Evolutionary conservation across 164 flowering plant genomes (phyloP).

Genomic region (Cinnamomum chago): DNA sequence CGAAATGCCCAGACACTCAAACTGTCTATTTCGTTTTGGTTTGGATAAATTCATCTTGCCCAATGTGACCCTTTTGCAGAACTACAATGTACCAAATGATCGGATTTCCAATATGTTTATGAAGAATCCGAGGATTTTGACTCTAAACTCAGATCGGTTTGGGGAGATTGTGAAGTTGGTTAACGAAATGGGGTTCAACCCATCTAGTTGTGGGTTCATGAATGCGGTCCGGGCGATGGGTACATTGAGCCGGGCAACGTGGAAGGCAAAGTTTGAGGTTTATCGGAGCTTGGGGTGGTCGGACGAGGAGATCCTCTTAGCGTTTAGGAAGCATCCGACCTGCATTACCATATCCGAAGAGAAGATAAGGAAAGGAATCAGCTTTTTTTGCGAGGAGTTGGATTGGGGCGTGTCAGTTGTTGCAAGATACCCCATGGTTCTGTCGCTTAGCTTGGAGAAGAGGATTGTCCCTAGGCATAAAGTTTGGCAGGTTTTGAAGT

Average conservation of each 20-base stretch:
- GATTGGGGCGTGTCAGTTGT: constrained; percentile 2
- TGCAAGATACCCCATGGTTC: neutral
- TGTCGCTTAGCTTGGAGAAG: constrained; percentile 12
- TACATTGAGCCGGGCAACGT: neutral
- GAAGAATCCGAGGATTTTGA: neutral
- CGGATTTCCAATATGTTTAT: constrained; percentile 1
- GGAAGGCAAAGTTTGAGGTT: constrained; percentile 8
- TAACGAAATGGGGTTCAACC: constrained; percentile 9
- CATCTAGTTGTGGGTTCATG: neutral
- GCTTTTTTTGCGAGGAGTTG: constrained; percentile 8
- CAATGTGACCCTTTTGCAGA: constrained; percentile 13
- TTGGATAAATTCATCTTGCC: neutral
- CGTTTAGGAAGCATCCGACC: constrained; percentile 7
- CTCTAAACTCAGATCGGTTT: neutral
- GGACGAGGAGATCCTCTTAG: constrained; percentile 2
- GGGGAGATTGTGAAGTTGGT: constrained; percentile 9
- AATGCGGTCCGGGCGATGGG: constrained; percentile 7
- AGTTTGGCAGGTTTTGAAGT: constrained; percentile 1
- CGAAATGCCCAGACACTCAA: neutral
- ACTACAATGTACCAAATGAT: constrained; percentile 16
- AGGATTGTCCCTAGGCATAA: constrained; percentile 16
- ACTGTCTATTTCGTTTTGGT: neutral
- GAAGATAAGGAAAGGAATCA: constrained; percentile 1
- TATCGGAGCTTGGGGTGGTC: constrained; percentile 14
- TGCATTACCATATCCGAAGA: constrained; percentile 4